These are phyloP conservation scores for Salix arbutifolia DNA, from an alignment of 345 rosid species.

Conservation along the genomic window DNA sequence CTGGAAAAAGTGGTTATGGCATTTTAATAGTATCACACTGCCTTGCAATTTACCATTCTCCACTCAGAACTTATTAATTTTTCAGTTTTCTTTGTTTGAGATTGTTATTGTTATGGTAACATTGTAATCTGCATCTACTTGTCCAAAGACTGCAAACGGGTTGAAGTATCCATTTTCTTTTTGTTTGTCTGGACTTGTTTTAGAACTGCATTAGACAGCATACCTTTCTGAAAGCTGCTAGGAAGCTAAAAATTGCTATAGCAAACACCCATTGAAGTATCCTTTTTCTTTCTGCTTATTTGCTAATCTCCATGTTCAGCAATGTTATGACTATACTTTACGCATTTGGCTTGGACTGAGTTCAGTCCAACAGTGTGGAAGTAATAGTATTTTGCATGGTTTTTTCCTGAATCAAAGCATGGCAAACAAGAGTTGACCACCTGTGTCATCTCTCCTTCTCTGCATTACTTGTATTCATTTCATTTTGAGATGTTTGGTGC, in stretches of 20 bases:
- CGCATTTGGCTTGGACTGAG: not conserved
- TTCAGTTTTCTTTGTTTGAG: not conserved
- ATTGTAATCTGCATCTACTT: not conserved
- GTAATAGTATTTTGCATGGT: not conserved
- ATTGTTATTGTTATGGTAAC: not conserved
- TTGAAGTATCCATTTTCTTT: not conserved
- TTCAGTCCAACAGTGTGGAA: not conserved
- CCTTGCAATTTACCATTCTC: not conserved
- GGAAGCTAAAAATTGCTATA: not conserved
- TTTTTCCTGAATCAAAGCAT: not conserved
- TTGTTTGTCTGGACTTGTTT: slow-evolving; percentile 6
- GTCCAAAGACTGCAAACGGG: not conserved
- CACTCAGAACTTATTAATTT: not conserved
- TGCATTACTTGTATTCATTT: not conserved
- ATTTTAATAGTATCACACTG: not conserved
- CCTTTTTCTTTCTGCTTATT: not conserved
- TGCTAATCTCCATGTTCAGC: not conserved
- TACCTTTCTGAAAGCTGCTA: not conserved
- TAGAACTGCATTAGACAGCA: not conserved
- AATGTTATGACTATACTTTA: not conserved
- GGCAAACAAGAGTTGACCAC: not conserved
- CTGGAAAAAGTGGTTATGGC: not conserved
- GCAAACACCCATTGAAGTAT: not conserved
- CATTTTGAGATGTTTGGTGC: not conserved
- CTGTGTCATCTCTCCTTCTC: not conserved